A percentile compares a stretch with the other conserved stretches of the same genome.
Conservation (phyloP, 805 yeast species). For the Wickerhamomyces bisporus region DNA sequence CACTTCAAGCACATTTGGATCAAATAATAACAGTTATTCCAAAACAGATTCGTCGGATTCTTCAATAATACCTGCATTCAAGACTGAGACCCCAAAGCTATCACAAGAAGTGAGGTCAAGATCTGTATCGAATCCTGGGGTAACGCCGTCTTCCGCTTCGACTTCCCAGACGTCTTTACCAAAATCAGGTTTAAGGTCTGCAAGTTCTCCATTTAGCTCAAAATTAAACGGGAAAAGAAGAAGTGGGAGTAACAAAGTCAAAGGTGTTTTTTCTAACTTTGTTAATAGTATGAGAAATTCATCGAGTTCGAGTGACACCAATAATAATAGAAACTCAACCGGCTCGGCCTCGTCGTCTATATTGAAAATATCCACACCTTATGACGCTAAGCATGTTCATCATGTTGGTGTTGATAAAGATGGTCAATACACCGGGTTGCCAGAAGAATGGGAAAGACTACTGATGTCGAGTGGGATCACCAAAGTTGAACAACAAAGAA, state of each 20-base stretch:
- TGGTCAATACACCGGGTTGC: slow-evolving; percentile 89
- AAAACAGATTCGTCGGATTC: slow-evolving; percentile 7
- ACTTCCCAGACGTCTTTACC: slow-evolving; percentile 12
- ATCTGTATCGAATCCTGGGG: slow-evolving; percentile 5
- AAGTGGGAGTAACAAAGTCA: slow-evolving; percentile 48
- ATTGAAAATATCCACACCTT: slow-evolving; percentile 80
- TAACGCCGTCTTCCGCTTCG: slow-evolving; percentile 7
- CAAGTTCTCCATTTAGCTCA: slow-evolving; percentile 20
- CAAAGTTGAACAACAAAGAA: slow-evolving; percentile 78
- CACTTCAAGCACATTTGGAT: slow-evolving; percentile 12
- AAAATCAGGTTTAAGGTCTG: slow-evolving; percentile 17
- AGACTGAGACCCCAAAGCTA: slow-evolving; percentile 3
- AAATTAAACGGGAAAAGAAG: slow-evolving; percentile 25
- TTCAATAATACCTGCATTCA: slow-evolving; percentile 2
- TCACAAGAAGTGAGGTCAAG: background rate
- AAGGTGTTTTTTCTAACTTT: slow-evolving; percentile 52
- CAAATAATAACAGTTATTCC: slow-evolving; percentile 3
- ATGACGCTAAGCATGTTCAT: slow-evolving; percentile 82
- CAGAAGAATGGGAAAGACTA: slow-evolving; percentile 86
- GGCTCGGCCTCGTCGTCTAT: slow-evolving; percentile 10
- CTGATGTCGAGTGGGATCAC: slow-evolving; percentile 84
- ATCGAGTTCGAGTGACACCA: slow-evolving; percentile 17
- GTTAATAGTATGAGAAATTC: slow-evolving; percentile 41
- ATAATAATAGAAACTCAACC: slow-evolving; percentile 10
- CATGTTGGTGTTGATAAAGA: slow-evolving; percentile 88